phyloP scores from a whole-genome alignment of 2,329 filamentous ascomycete species.

The Penicillium sp. region DNA sequence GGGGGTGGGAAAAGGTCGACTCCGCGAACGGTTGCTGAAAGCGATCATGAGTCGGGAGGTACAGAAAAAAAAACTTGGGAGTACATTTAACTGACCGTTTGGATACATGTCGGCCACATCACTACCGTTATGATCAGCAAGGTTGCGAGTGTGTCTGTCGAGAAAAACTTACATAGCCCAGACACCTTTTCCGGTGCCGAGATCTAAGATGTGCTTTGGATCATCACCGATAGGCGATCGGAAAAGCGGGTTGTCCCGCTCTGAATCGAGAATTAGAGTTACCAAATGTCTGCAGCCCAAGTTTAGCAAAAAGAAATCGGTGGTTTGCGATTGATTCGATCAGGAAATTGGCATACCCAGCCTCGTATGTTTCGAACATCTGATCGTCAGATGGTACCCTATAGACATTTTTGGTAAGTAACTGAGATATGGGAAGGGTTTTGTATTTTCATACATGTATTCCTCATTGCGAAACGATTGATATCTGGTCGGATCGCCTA shows the following conservation, averaged over 20 bases:
- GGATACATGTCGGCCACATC: conserved; percentile 29
- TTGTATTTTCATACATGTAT: conserved; percentile 13
- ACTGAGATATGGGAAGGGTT: background rate
- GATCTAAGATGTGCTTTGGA: conserved; percentile 15
- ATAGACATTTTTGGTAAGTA: background rate
- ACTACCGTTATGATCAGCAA: conserved; percentile 1
- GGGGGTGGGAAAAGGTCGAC: conserved; percentile 32
- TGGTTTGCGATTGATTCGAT: background rate
- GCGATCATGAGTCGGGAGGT: background rate
- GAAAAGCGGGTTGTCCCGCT: conserved; percentile 17
- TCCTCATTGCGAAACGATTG: conserved; percentile 16
- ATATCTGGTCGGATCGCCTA: conserved; percentile 8
- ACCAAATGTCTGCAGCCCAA: conserved; percentile 13
- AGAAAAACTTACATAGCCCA: conserved; percentile 22
- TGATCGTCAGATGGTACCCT: conserved; percentile 22
- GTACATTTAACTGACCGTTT: conserved; percentile 6
- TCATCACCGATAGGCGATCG: conserved; percentile 11
- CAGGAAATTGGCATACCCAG: conserved; percentile 8
- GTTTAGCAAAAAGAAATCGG: background rate
- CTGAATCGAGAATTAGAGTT: conserved; percentile 15
- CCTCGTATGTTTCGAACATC: conserved; percentile 24
- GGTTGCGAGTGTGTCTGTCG: background rate
- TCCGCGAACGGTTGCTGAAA: conserved; percentile 20
- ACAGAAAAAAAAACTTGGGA: background rate
- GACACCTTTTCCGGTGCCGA: conserved; percentile 19